These are phyloP conservation scores for Kwoniella sp. DNA, from an alignment of 768 basidiomycete species.

Conservation along the genomic window DNA sequence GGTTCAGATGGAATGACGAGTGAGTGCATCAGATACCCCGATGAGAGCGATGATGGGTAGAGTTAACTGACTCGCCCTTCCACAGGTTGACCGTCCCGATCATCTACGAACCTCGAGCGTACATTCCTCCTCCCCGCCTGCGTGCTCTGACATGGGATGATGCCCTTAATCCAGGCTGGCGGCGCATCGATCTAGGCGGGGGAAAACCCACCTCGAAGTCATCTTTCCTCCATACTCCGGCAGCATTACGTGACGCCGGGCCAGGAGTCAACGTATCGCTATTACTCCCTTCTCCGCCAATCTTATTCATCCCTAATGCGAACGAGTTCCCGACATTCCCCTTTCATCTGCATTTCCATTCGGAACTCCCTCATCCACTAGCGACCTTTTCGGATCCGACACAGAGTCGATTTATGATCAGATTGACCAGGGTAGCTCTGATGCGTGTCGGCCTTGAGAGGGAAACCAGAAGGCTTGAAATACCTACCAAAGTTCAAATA, in stretches of 20 bases:
- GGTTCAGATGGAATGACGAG: conserved; percentile 46
- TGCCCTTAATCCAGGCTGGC: conserved; percentile 50
- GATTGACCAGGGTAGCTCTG: conserved; percentile 42
- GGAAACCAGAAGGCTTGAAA: conserved; percentile 44
- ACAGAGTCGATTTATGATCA: conserved; percentile 35
- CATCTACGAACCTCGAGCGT: conserved; percentile 46
- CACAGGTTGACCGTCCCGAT: conserved; percentile 42
- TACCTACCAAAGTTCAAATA: conserved; percentile 40
- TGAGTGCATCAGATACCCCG: conserved; percentile 19
- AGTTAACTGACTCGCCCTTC: not conserved
- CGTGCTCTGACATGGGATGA: conserved; percentile 42
- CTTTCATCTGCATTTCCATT: conserved; percentile 50
- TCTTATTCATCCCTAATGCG: conserved; percentile 32
- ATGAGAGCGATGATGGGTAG: no score
- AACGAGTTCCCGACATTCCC: conserved; percentile 38
- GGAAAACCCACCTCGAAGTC: conserved; percentile 22
- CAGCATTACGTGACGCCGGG: not conserved
- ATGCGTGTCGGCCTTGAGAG: conserved; percentile 42
- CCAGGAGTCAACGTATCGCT: conserved; percentile 39
- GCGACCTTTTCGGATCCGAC: conserved; percentile 42
- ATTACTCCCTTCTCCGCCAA: conserved; percentile 50
- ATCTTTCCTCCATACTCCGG: conserved; percentile 3
- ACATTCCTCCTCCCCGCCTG: conserved; percentile 42
- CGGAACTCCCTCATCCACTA: conserved; percentile 30
- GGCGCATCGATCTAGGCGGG: conserved; percentile 40